Conservation (phyloP, 108 stramenopile genomes). For the Cyclotella kingstonii region DNA sequence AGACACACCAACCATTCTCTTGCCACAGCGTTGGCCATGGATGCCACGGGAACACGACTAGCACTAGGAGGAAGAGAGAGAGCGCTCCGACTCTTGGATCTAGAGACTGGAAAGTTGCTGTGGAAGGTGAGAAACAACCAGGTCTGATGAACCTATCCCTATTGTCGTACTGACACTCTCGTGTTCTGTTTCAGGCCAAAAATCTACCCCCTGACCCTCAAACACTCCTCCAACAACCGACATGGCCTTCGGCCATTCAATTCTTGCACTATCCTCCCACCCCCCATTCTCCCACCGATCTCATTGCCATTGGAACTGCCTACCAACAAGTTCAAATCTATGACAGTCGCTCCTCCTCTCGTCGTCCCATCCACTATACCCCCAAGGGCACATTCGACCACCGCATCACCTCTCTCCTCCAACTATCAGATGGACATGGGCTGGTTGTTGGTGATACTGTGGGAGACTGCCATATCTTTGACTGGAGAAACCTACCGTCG, state of each 20-base stretch:
- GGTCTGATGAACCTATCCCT: neutral
- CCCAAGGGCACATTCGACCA: conserved; percentile 57
- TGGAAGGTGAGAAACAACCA: conserved; percentile 48
- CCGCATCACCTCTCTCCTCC: conserved; percentile 69
- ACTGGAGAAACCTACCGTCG: conserved; percentile 53
- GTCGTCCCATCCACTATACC: conserved; percentile 65
- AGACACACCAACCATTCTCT: conserved; percentile 49
- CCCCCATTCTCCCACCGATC: conserved; percentile 18
- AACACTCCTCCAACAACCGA: conserved; percentile 76
- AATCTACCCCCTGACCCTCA: conserved; percentile 84
- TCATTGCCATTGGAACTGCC: conserved; percentile 74
- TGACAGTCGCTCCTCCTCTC: conserved; percentile 68
- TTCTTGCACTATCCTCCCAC: conserved; percentile 38
- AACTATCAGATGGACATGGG: conserved; percentile 33
- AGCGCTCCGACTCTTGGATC: conserved; percentile 61
- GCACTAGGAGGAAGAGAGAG: conserved; percentile 81
- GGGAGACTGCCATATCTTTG: conserved; percentile 59
- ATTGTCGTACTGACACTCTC: neutral
- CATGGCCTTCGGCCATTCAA: conserved; percentile 72
- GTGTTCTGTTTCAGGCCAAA: conserved; percentile 48
- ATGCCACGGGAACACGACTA: conserved; percentile 29
- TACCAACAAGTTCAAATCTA: conserved; percentile 81
- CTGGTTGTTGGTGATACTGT: conserved; percentile 69
- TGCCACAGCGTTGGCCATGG: conserved; percentile 57
- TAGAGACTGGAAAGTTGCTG: conserved; percentile 53